Base-by-base conservation (phyloP, 345 rosid species). In the Eucalyptus erythrocorys region DNA sequence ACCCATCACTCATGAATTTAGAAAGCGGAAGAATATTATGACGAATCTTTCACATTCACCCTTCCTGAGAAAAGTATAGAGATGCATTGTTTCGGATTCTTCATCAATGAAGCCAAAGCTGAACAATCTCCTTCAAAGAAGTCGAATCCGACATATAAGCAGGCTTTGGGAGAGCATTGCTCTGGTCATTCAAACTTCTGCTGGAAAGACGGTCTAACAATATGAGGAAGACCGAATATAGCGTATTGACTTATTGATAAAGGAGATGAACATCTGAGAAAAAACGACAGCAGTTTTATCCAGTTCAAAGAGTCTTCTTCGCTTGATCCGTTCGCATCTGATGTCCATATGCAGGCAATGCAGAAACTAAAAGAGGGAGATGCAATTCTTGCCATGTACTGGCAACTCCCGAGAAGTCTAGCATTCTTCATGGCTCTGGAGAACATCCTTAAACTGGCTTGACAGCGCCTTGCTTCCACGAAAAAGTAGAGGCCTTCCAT, bases 401-500 rank as follows among this genome's bases (percentile, higher is more conserved):
- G 98, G 59, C 90, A 93, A 81, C 89, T 96, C 27, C 92, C 81
- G 91, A 94, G 98, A 90, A 95, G 88, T 91, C 93, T 96, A 45
- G 94, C 94, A 45, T 94, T 98, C 32, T 92, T 89, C 89, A 91
- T 88, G 89, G 98, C 92, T 61, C 90, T 92, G 43, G 97, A 95
- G 92, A 90, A 93, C 43, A 92, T 97, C 48, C 94, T 96, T 86
- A 92, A 79, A 91, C 94, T 97, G 87, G 99, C 99, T 26, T 91
- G 86, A 8, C 90, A 89, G 85, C 96, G 96, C 93, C 90, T 97
- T 13, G 92, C 93, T 48, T 89, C 93, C 13, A 50, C 92, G 6
- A 95, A 94, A 93, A 92, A 87, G 51, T 90, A 96, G 53, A 94
- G 99, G 55, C 99, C 99, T 26, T 84, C 93, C 89, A 97, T 97